Conservation (phyloP, 768 basidiomycete species). For the Collybia sordida region DNA sequence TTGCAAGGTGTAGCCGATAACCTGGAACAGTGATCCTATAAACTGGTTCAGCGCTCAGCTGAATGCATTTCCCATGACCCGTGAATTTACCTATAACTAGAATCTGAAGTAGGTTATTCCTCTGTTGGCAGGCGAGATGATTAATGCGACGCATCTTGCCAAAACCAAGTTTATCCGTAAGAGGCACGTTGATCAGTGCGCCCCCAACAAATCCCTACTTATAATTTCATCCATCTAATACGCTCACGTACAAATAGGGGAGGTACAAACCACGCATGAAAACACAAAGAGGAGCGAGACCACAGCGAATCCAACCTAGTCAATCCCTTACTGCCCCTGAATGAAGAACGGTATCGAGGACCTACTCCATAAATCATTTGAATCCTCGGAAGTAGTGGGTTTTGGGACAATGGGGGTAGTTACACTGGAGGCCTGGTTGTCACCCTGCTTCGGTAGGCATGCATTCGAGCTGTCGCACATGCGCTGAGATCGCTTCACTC, state of each 20-base stretch:
- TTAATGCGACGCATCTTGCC: constrained; percentile 21
- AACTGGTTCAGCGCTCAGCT: not conserved
- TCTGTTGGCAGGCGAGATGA: too few relatives aligned
- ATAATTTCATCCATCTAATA: too few relatives aligned
- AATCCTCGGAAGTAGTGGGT: constrained; percentile 72
- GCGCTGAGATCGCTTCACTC: too few relatives aligned
- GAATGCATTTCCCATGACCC: constrained; percentile 10
- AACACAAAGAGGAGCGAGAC: too few relatives aligned
- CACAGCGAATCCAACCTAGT: constrained; percentile 42
- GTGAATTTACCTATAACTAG: constrained; percentile 16
- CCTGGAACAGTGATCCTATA: constrained; percentile 40
- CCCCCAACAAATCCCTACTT: constrained; percentile 30
- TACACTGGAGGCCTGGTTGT: too few relatives aligned
- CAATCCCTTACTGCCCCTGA: not conserved
- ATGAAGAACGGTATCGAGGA: constrained; percentile 28
- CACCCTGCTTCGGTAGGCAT: too few relatives aligned
- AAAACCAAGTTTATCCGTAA: constrained; percentile 26
- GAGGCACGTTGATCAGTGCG: constrained; percentile 25
- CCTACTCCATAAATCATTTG: constrained; percentile 54
- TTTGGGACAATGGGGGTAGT: too few relatives aligned
- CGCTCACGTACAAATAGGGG: not conserved
- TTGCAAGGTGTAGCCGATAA: constrained; percentile 44
- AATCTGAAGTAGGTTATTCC: not conserved
- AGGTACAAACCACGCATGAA: too few relatives aligned
- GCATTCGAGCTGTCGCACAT: too few relatives aligned